phyloP scores from a whole-genome alignment of 768 basidiomycete genomes.

The Leccinum sublutescens region DNA sequence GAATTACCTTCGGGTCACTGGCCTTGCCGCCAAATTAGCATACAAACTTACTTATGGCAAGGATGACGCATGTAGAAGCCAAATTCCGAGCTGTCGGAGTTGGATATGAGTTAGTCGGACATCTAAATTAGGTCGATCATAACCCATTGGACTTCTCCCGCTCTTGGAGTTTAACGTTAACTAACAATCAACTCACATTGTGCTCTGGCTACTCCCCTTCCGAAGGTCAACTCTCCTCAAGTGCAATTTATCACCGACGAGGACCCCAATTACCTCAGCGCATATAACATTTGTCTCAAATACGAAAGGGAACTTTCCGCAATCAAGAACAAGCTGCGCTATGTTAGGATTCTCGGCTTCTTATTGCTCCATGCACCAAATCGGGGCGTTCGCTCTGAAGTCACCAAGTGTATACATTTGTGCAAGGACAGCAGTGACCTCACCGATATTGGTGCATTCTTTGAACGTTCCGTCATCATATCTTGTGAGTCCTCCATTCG shows the following conservation, averaged over 20 bases:
- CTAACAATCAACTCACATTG: too few species aligned
- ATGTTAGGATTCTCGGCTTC: slow-evolving; percentile 8
- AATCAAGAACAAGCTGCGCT: neutral
- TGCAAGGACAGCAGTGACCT: neutral
- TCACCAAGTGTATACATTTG: slow-evolving; percentile 4
- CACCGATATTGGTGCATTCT: neutral
- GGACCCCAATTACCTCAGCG: neutral
- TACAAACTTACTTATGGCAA: too few species aligned
- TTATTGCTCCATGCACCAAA: slow-evolving; percentile 7
- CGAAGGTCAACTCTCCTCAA: neutral
- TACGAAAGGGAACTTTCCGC: neutral
- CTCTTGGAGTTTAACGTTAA: too few species aligned
- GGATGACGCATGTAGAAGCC: too few species aligned
- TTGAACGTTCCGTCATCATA: slow-evolving; percentile 5
- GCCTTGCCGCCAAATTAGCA: too few species aligned
- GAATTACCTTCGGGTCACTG: too few species aligned
- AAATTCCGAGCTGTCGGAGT: too few species aligned
- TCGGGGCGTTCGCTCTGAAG: neutral
- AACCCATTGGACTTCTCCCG: too few species aligned
- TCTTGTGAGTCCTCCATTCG: slow-evolving; percentile 2
- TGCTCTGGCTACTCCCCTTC: neutral
- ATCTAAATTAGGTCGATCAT: too few species aligned
- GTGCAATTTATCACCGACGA: neutral
- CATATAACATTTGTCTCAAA: slow-evolving; percentile 1
- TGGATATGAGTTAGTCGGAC: too few species aligned